Conservation (phyloP, 352 stramenopile species). For the Globisporangium cederbergense region DNA sequence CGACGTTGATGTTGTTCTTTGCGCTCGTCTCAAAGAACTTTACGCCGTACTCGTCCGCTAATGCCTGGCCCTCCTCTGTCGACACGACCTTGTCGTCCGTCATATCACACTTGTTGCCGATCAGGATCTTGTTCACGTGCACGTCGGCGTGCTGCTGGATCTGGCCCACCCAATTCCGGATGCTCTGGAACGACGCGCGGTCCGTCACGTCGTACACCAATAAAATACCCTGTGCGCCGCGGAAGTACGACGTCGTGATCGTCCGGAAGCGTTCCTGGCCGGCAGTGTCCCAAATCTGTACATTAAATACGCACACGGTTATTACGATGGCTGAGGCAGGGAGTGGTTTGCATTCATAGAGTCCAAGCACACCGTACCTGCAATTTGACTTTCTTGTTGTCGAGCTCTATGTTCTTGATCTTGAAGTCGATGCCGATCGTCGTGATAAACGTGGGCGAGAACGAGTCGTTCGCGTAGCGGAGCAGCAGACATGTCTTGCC, state of each 20-base stretch:
- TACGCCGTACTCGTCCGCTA: conserved; percentile 93
- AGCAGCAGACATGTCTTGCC: conserved; percentile 88
- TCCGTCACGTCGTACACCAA: conserved; percentile 99
- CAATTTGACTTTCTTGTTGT: conserved; percentile 98
- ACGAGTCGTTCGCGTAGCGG: conserved; percentile 89
- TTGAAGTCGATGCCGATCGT: conserved; percentile 91
- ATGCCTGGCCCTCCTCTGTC: conserved; percentile 92
- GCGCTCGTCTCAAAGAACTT: conserved; percentile 95
- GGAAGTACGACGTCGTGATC: conserved; percentile 99
- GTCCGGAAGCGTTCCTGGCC: conserved; percentile 98
- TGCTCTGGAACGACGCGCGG: conserved; percentile 96
- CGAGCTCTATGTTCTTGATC: conserved; percentile 91
- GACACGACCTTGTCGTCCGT: conserved; percentile 95
- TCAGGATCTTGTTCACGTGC: conserved; percentile 99
- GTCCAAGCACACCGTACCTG: conserved; percentile 36
- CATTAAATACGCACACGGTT: neutral
- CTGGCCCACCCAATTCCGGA: conserved; percentile 97
- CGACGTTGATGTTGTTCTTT: conserved; percentile 96
- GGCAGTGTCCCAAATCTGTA: conserved; percentile 97
- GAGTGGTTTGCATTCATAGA: neutral
- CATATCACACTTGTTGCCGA: conserved; percentile 99
- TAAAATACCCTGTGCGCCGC: conserved; percentile 97
- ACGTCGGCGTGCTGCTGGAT: conserved; percentile 98
- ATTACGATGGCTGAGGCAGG: no score
- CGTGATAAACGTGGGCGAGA: conserved; percentile 89